Evolutionary conservation across 345 rosid genomes (phyloP).

Genomic region (Eutrema japonicum): DNA sequence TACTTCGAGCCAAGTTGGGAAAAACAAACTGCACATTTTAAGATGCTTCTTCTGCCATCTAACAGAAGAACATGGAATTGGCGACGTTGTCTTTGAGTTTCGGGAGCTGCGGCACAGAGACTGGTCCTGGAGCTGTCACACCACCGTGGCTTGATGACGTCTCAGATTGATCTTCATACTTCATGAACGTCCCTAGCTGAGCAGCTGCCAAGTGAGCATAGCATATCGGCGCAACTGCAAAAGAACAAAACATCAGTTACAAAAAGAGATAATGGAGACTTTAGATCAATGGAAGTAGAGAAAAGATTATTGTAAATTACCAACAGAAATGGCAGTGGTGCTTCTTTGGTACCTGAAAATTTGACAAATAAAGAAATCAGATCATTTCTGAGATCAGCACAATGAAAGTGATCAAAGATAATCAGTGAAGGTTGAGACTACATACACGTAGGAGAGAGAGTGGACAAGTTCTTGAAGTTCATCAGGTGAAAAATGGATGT

Average conservation of each 20-base stretch:
- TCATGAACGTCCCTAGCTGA: conserved; percentile 46
- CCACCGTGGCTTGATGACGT: conserved; percentile 48
- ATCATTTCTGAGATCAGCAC: neutral
- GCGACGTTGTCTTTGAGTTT: conserved; percentile 38
- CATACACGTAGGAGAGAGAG: conserved; percentile 46
- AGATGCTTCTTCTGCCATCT: neutral
- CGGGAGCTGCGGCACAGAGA: conserved; percentile 39
- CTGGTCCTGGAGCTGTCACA: conserved; percentile 38
- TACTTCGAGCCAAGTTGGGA: conserved; percentile 20
- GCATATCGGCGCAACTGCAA: conserved; percentile 44
- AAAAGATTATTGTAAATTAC: conserved; percentile 19
- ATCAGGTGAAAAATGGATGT: conserved; percentile 41
- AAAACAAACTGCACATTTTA: conserved; percentile 24
- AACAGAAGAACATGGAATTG: conserved; percentile 47
- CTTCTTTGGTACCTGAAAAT: conserved; percentile 45
- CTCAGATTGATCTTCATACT: conserved; percentile 45
- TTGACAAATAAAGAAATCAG: neutral
- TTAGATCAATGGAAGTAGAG: neutral
- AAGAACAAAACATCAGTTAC: neutral
- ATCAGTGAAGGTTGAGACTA: conserved; percentile 12
- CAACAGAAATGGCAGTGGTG: conserved; percentile 45
- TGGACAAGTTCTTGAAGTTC: conserved; percentile 48
- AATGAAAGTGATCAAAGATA: neutral
- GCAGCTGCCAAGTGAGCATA: conserved; percentile 50
- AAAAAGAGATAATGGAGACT: neutral